Base-by-base conservation (phyloP, 2,329 filamentous ascomycete genomes). In the Aureobasidium sp. region DNA sequence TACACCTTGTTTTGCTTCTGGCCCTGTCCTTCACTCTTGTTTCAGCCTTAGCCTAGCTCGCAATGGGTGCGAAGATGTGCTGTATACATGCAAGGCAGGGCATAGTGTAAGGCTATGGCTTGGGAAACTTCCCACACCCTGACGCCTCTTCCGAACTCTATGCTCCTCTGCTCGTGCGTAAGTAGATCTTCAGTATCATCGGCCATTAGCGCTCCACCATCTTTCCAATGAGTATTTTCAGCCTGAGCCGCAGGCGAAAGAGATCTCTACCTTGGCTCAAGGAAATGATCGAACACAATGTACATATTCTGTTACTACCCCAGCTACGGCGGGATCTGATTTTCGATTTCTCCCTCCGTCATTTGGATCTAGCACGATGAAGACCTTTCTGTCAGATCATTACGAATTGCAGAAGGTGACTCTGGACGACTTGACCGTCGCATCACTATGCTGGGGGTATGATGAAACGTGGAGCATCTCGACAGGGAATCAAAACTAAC, bases 391-490 rank as follows among this genome's bases (percentile, higher is more conserved):
- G n/a, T 59, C 59, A 32, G 59, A 60, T 15, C n/a, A 54, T 29
- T 63, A 59, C 47, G 27, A 41, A 44, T 30, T 62, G 32, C 59
- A 63, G 54, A 37, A 52, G 27, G 62, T 63, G 25, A 62, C 62
- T n/a, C 34, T 30, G 36, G 59, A 58, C 39, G 62, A 63, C 30
- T 39, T 63, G 45, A 55, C 50, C n/a, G 62, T 62, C 58, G 62
- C 62, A 25, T 45, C 48, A 30, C 16, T 61, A 32, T 52, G 47
- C 32, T 61, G 58, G 58, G 58, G 58, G 57, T 50, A 54, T 5
- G 44, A 34, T 34, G 21, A 7, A 47, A 16, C 45, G 27, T 15
- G 25, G n/a, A 34, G 4, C n/a, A 39, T 30, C 9, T 44, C 21
- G 11, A 48, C 15, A 47, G 15, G 25, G 27, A 21, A 32, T 8